phyloP scores from a whole-genome alignment of 768 basidiomycete genomes.

The Cantharellus cinnabarinus region DNA sequence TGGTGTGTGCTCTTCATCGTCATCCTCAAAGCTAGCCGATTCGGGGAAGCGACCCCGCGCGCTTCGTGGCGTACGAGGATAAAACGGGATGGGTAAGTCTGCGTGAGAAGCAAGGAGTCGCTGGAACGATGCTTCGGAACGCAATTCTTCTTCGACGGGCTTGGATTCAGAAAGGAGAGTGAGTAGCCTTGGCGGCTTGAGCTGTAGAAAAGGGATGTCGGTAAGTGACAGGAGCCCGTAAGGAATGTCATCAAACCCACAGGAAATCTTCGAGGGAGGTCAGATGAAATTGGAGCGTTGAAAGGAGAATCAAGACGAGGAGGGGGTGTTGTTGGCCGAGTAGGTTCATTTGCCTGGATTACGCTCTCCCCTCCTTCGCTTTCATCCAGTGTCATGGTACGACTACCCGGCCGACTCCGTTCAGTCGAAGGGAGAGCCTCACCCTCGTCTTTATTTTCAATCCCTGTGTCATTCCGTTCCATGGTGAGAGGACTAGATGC shows the following conservation, averaged over 20 bases:
- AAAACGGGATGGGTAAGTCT: slow-evolving; percentile 6
- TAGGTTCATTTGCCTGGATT: neutral
- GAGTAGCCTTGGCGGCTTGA: slow-evolving; percentile 3
- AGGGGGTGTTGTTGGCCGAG: neutral
- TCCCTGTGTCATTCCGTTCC: too few species aligned
- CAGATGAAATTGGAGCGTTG: neutral
- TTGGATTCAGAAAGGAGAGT: slow-evolving; percentile 5
- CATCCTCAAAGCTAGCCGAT: slow-evolving; percentile 6
- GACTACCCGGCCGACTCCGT: too few species aligned
- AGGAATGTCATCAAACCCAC: neutral
- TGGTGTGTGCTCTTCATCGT: neutral
- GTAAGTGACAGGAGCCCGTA: neutral
- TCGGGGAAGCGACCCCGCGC: slow-evolving; percentile 9
- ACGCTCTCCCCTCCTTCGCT: too few species aligned
- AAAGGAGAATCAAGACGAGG: slow-evolving; percentile 6
- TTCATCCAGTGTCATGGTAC: too few species aligned
- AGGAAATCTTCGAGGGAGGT: neutral
- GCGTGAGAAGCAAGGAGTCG: slow-evolving; percentile 8
- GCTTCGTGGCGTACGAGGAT: slow-evolving; percentile 7
- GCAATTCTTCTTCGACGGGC: slow-evolving; percentile 2
- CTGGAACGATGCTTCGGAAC: slow-evolving; percentile 8
- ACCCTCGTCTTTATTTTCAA: too few species aligned
- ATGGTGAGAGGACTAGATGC: neutral
- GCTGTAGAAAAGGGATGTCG: neutral
- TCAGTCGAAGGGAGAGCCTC: too few species aligned